phyloP scores from a whole-genome alignment of 2,329 filamentous ascomycete species.

The Stachybotrys echinatus region DNA sequence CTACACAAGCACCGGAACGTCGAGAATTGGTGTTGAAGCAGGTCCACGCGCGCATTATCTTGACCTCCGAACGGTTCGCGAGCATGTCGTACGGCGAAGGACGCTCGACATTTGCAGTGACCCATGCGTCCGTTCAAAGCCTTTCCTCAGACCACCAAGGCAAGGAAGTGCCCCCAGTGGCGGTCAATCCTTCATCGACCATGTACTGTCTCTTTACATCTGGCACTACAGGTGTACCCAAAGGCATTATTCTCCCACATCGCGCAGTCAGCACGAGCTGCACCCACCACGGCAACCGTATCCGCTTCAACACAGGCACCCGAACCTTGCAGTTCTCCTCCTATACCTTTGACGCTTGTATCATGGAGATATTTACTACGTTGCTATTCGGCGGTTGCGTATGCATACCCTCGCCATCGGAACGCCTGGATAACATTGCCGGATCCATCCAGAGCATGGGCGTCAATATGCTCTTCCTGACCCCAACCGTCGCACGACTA shows the following conservation, averaged over 20 bases:
- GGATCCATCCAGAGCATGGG: slow-evolving; percentile 2
- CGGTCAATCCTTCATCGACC: not conserved
- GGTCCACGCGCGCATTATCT: not conserved
- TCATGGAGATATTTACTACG: slow-evolving; percentile 6
- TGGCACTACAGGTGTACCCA: not conserved
- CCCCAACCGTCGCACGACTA: slow-evolving; percentile 5
- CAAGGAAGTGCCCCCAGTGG: no score
- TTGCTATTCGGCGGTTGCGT: slow-evolving; percentile 3
- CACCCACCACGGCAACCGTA: not conserved
- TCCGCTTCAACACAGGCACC: not conserved
- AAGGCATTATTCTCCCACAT: not conserved
- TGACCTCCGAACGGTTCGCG: slow-evolving; percentile 28
- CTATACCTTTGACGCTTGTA: slow-evolving; percentile 4
- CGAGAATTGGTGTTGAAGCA: not conserved
- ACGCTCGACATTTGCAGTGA: no score
- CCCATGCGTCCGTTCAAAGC: no score
- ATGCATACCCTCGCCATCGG: slow-evolving; percentile 4
- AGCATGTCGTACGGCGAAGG: no score
- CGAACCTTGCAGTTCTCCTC: slow-evolving; percentile 4
- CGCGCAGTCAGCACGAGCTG: not conserved
- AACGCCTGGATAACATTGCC: not conserved
- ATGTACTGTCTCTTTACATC: not conserved
- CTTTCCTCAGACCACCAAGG: slow-evolving; percentile 49
- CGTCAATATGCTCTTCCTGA: slow-evolving; percentile 2
- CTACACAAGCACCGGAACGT: not conserved